These are phyloP conservation scores for Saussurea involucrata DNA, from an alignment of 129 eudicot genomes.

Conservation along the genomic window DNA sequence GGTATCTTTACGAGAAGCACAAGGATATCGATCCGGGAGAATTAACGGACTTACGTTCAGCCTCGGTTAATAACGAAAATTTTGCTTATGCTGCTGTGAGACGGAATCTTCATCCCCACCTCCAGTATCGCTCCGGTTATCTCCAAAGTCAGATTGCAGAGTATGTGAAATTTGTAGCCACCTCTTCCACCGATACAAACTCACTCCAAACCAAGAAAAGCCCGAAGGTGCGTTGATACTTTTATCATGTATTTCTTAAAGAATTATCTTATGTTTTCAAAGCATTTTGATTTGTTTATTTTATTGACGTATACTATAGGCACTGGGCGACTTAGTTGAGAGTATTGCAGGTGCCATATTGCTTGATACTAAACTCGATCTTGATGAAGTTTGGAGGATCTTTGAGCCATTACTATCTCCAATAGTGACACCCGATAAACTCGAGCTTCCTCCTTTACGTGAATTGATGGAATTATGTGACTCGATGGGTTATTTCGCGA, in stretches of 20 bases:
- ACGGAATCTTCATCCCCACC: constrained; percentile 65
- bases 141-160: constrained; percentile 52
- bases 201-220: constrained; percentile 46
- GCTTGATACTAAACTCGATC: constrained; percentile 64
- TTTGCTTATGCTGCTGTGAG: constrained; percentile 84
- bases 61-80: constrained; percentile 86
- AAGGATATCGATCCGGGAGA: constrained; percentile 80
- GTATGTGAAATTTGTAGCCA: constrained; percentile 49
- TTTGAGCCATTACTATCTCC: constrained; percentile 76
- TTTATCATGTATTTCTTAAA: background rate
- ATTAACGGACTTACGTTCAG: constrained; percentile 86
- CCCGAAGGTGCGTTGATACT: constrained; percentile 56
- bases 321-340: constrained; percentile 88
- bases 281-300: background rate
- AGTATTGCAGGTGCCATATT: constrained; percentile 89
- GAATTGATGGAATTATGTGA: constrained; percentile 77
- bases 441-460: constrained; percentile 83
- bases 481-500: constrained; percentile 75
- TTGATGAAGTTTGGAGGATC: constrained; percentile 82
- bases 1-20: constrained; percentile 67
- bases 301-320: constrained; percentile 33
- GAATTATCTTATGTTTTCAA: background rate
- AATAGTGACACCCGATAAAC: constrained; percentile 87
- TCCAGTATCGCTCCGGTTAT: constrained; percentile 55
- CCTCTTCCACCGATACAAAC: constrained; percentile 35